Conservation (phyloP, 2,329 filamentous ascomycete genomes). For the Alternaria longipes region DNA sequence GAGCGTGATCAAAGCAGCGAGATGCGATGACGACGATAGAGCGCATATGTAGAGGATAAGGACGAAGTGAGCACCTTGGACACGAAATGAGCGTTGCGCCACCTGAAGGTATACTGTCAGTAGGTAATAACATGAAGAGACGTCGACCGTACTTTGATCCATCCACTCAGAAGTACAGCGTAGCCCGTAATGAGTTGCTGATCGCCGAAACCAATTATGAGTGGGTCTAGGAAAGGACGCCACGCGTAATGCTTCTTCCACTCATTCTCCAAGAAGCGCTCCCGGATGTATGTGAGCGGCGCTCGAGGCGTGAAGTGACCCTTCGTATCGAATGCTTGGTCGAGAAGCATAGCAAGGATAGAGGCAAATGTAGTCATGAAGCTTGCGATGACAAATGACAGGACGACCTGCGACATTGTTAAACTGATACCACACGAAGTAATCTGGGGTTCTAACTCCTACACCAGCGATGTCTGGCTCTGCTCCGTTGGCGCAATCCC, state of each 20-base stretch:
- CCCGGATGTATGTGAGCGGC: constrained; percentile 36
- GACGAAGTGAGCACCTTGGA: constrained; percentile 44
- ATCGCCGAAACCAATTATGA: constrained; percentile 44
- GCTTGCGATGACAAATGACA: constrained; percentile 43
- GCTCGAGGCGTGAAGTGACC: constrained; percentile 31
- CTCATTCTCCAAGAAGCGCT: constrained; percentile 35
- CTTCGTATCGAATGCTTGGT: constrained; percentile 40
- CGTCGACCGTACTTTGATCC: constrained; percentile 36
- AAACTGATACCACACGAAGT: background rate
- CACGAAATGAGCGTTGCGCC: constrained; percentile 34
- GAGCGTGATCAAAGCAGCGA: constrained; percentile 44
- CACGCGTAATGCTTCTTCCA: constrained; percentile 44
- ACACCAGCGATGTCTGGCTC: constrained; percentile 45
- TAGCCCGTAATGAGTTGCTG: constrained; percentile 47
- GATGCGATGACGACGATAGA: constrained; percentile 42
- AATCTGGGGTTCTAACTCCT: constrained; percentile 23
- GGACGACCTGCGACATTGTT: constrained; percentile 34
- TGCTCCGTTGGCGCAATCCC: constrained; percentile 33
- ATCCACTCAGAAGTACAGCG: constrained; percentile 43
- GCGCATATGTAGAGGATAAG: constrained; percentile 45
- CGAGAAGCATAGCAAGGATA: constrained; percentile 45
- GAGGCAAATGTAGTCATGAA: constrained; percentile 42
- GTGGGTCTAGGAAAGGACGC: constrained; percentile 42
- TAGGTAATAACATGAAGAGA: background rate
- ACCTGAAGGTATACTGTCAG: constrained; percentile 25